Base-by-base conservation (phyloP, 345 rosid genomes). In the Clarkia xantiana region DNA sequence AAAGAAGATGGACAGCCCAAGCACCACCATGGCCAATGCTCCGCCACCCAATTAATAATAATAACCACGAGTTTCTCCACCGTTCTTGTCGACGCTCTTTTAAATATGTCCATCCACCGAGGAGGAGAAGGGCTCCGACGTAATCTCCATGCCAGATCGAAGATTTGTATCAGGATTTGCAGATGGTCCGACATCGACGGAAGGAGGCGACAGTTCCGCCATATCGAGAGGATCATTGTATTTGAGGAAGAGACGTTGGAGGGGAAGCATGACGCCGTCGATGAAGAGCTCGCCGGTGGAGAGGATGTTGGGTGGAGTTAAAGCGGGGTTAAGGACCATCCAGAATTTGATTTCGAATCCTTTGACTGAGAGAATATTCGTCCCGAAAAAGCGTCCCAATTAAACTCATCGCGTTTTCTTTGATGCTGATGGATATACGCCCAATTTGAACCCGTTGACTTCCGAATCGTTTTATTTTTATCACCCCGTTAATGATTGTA, bases 291-390 rank as follows among this genome's bases (percentile, higher is more conserved):
- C 69, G 54, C 81, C 89, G n/a, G 94, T 89, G 42, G 89, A 67
- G 40, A 67, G 64, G 38, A 80, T 79, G 52, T 76, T 71, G 18
- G 81, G 61, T 0, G 59, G 73, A 13, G 84, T 67, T 2, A 51
- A 61, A 16, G 77, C 60, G 10, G 85, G 71, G 63, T 76, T 75
- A 2, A 72, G 63, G 23, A 78, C 54, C 76, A 58, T 73, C 80
- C 86, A 76, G 66, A 81, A 84, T 74, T 84, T 84, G 55, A 84
- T 81, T 55, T 84, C 94, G n/a, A n/a, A n/a, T n/a, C n/a, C n/a
- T n/a, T n/a, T n/a, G n/a, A n/a, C n/a, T n/a, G n/a, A n/a, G n/a
- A n/a, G n/a, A n/a, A n/a, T n/a, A n/a, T n/a, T n/a, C n/a, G n/a
- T n/a, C n/a, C n/a, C n/a, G n/a, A n/a, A n/a, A n/a, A n/a, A n/a